Conservation (phyloP, 768 basidiomycete genomes). For the Boletus pseudo-olivaceus region DNA sequence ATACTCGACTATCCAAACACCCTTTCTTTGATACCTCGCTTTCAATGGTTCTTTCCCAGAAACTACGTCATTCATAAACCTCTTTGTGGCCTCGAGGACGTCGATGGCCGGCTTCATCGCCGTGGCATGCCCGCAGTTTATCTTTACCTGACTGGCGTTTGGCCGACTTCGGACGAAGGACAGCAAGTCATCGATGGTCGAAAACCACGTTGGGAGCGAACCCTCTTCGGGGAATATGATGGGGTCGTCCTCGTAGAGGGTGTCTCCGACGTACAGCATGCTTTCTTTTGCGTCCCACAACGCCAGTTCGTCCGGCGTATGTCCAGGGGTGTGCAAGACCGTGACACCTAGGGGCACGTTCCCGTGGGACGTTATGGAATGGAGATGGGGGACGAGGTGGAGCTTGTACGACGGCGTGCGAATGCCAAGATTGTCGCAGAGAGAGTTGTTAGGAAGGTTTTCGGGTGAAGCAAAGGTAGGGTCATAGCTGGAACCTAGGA, state of each 20-base stretch:
- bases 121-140: constrained; percentile 52
- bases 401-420: constrained; percentile 44
- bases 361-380: constrained; percentile 27
- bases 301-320: constrained; percentile 57
- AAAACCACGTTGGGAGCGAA: constrained; percentile 49
- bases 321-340: constrained; percentile 55
- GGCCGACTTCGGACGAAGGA: constrained; percentile 36
- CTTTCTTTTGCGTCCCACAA: constrained; percentile 46
- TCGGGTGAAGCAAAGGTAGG: constrained; percentile 41
- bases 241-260: constrained; percentile 50
- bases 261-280: constrained; percentile 58
- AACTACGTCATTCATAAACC: constrained; percentile 49
- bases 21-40: constrained; percentile 31
- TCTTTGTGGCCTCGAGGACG: constrained; percentile 39
- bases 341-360: constrained; percentile 34
- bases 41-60: constrained; percentile 37
- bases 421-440: constrained; percentile 42
- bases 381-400: constrained; percentile 41
- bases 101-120: constrained; percentile 43
- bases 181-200: constrained; percentile 42
- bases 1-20: constrained; percentile 43
- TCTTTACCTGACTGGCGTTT: constrained; percentile 28
- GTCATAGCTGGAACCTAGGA: constrained; percentile 47
- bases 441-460: constrained; percentile 43
- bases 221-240: constrained; percentile 57